These are phyloP conservation scores for Triticum dicoccoides DNA, from an alignment of 176 grass and related monocot species.

Conservation along the genomic window DNA sequence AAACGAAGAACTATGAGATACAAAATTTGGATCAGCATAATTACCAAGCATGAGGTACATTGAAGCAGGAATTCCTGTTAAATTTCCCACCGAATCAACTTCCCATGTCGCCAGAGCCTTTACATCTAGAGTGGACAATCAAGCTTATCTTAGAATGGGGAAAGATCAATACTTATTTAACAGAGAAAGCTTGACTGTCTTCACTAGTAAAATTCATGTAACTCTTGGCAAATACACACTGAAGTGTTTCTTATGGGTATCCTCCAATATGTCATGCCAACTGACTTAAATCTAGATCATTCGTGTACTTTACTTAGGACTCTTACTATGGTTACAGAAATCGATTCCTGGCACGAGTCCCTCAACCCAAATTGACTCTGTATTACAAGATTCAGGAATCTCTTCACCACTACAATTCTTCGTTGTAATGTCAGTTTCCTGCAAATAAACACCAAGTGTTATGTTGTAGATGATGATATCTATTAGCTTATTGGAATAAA, in stretches of 20 bases:
- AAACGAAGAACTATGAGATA: not conserved
- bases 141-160: not conserved
- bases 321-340: slow-evolving; percentile 95
- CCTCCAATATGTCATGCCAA: not conserved
- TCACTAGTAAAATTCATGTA: not conserved
- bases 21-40: slow-evolving; percentile 15
- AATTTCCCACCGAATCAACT: slow-evolving; percentile 67
- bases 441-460: not conserved
- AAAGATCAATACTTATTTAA: not conserved
- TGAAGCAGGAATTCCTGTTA: slow-evolving; percentile 64
- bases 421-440: slow-evolving; percentile 41
- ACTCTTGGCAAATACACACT: not conserved
- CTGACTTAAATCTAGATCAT: not conserved
- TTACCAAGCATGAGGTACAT: slow-evolving; percentile 95
- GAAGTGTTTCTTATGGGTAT: not conserved
- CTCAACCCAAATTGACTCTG: slow-evolving; percentile 82
- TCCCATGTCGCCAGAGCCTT: slow-evolving; percentile 81
- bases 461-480: not conserved
- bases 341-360: slow-evolving; percentile 89
- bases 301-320: not conserved
- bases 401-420: slow-evolving; percentile 36
- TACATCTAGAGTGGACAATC: slow-evolving; percentile 46
- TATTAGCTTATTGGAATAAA: not conserved
- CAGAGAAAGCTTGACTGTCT: not conserved
- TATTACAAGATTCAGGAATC: slow-evolving; percentile 38